Base-by-base conservation (phyloP, 1,284 basidiomycete species). In the Puccinia triticina region DNA sequence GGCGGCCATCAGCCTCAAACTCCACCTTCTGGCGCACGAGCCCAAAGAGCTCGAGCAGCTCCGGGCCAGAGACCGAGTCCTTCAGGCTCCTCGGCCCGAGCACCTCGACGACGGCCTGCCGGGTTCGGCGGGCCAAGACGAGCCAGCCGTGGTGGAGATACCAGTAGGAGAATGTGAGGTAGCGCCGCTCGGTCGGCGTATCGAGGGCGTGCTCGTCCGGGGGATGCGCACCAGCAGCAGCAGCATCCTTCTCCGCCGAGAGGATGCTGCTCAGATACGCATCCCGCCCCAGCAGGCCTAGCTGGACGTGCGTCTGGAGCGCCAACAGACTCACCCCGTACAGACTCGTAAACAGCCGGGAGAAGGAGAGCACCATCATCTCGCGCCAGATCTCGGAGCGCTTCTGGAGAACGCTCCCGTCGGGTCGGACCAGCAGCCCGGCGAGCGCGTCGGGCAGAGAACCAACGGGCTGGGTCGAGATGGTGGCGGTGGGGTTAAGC, bases 111-210 rank as follows among this genome's bases (percentile, higher is more conserved):
- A 89, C 88, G 84, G 91, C 87, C 0, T 95, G 92, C 32, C 92
- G 88, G 84, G 92, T 91, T 0, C 91, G 91, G 0, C 96, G 89
- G 79, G 92, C 91, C 85, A 92, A 92, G 14, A 69, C 23, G 18
- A 55, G 21, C 93, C 94, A 96, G 0, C 95, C 94, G 3, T 93
- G 91, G 85, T 96, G 92, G 79, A 96, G 86, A 71, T 96, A 89
- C 93, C 94, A 96, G 93, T 94, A 80, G 7, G 91, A 93, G 84
- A 95, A 90, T 0, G 93, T 94, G 82, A 96, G 89, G 85, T 92
- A 96, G 85, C 92, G 92, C 83, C 90, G 88, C 87, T 95, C 93
- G 0, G 91, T 91, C 77, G 90, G 55, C 91, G 90, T 46, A 82
- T 84, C 61, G 83, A 80, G 83, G 48, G 26, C 26, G 34, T 77